Evolutionary conservation across 148 eudicot species (phyloP).

Genomic region (Vaccinium vitisidaea): DNA sequence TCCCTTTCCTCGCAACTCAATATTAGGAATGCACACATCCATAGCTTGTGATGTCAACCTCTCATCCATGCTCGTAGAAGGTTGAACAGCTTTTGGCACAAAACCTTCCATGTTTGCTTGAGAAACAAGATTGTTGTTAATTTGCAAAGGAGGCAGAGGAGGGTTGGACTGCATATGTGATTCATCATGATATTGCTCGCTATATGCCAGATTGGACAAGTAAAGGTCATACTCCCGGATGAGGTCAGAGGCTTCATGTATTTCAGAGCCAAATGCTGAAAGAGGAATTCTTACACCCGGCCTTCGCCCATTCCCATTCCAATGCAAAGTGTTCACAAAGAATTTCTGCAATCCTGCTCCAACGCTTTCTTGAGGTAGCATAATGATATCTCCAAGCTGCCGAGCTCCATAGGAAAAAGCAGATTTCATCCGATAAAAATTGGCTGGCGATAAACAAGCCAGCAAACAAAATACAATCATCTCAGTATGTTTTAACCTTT

Average conservation of each 20-base stretch:
- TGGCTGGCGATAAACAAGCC: constrained; percentile 21
- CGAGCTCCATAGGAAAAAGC: constrained; percentile 37
- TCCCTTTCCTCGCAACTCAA: background rate
- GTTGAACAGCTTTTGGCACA: background rate
- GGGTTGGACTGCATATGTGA: background rate
- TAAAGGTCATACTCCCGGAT: constrained; percentile 17
- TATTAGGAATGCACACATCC: too few relatives aligned
- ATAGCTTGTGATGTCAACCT: background rate
- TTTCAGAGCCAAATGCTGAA: constrained; percentile 18
- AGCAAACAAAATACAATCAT: background rate
- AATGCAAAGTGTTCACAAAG: constrained; percentile 27
- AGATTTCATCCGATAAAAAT: constrained; percentile 30
- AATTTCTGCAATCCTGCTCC: constrained; percentile 26
- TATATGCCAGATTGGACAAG: constrained; percentile 27
- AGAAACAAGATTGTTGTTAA: background rate
- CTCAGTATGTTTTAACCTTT: background rate
- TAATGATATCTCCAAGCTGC: constrained; percentile 24
- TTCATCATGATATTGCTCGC: constrained; percentile 20
- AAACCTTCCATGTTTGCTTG: background rate
- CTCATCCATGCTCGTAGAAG: background rate
- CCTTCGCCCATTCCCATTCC: constrained; percentile 29
- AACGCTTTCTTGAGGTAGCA: constrained; percentile 27
- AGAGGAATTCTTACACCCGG: constrained; percentile 29
- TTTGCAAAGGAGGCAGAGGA: background rate
- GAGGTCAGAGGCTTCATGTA: constrained; percentile 14